Percentiles rank a stretch among this genome's conserved stretches.
phyloP scores from a whole-genome alignment of 352 stramenopile genomes.

The Lagenidium sp. region DNA sequence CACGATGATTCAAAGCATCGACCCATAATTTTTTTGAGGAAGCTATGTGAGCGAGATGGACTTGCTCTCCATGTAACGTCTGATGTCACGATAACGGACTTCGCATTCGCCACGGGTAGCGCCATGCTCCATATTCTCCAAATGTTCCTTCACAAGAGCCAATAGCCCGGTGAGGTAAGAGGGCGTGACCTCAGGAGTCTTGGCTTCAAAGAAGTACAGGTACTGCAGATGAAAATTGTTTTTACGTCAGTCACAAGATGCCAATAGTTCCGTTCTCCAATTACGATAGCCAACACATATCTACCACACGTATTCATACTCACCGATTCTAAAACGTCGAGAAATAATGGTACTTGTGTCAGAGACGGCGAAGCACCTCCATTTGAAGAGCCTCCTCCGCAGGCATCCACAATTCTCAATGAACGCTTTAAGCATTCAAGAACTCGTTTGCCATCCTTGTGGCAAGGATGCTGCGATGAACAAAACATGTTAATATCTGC shows the following conservation, averaged over 20 bases:
- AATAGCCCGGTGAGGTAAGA: conserved; percentile 72
- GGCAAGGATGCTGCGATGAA: conserved; percentile 37
- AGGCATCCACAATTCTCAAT: conserved; percentile 93
- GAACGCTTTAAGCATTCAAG: conserved; percentile 96
- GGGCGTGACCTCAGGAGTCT: conserved; percentile 56
- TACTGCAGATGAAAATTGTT: conserved; percentile 50
- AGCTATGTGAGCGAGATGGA: no score
- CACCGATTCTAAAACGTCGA: conserved; percentile 90
- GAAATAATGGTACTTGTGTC: conserved; percentile 91
- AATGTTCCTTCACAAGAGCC: conserved; percentile 90
- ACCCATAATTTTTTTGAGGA: no score
- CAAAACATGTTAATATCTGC: conserved; percentile 11
- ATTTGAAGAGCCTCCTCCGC: conserved; percentile 17
- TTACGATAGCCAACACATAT: no score
- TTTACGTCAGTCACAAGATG: background rate
- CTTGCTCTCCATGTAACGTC: conserved; percentile 63
- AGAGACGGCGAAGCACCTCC: conserved; percentile 32
- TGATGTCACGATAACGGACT: conserved; percentile 77
- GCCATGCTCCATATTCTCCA: conserved; percentile 85
- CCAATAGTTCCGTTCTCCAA: no score
- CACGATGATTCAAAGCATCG: no score
- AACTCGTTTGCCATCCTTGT: conserved; percentile 90
- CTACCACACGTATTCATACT: background rate
- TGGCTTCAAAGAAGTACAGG: conserved; percentile 92
- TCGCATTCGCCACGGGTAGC: conserved; percentile 62